Evolutionary conservation across 495 filamentous ascomycete species (phyloP).

Genomic region (Daldinia grandis): DNA sequence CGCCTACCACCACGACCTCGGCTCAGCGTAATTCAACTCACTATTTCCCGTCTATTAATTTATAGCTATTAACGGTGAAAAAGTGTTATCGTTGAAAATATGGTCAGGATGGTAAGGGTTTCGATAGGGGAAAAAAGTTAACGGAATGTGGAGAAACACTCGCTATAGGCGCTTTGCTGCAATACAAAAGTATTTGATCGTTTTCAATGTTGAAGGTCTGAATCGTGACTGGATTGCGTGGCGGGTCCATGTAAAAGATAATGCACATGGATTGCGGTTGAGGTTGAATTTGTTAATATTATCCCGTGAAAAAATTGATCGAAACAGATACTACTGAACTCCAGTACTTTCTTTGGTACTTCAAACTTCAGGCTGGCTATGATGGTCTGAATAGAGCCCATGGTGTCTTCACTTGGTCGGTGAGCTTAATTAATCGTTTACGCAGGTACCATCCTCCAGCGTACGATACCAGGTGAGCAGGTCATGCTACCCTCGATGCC

Average conservation of each 20-base stretch:
- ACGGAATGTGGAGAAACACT: constrained; percentile 33
- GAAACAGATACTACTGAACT: not conserved
- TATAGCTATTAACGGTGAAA: constrained; percentile 20
- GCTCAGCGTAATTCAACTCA: constrained; percentile 17
- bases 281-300: not conserved
- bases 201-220: constrained; percentile 17
- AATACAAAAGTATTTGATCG: constrained; percentile 41
- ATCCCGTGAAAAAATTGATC: not conserved
- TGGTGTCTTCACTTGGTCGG: not conserved
- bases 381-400: not conserved
- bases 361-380: not conserved
- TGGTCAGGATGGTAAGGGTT: constrained; percentile 2
- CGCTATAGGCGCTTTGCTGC: constrained; percentile 44
- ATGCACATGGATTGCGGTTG: not conserved
- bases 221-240: not conserved
- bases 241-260: not conserved
- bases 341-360: not conserved
- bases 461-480: constrained; percentile 29
- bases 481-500: constrained; percentile 34
- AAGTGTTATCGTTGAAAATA: constrained; percentile 1
- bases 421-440: not conserved
- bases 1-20: constrained; percentile 25
- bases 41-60: constrained; percentile 20
- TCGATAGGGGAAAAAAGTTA: constrained; percentile 6
- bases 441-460: constrained; percentile 26